Base-by-base conservation (phyloP, 208 protist genomes). In the Trichomonas vaginalis region DNA sequence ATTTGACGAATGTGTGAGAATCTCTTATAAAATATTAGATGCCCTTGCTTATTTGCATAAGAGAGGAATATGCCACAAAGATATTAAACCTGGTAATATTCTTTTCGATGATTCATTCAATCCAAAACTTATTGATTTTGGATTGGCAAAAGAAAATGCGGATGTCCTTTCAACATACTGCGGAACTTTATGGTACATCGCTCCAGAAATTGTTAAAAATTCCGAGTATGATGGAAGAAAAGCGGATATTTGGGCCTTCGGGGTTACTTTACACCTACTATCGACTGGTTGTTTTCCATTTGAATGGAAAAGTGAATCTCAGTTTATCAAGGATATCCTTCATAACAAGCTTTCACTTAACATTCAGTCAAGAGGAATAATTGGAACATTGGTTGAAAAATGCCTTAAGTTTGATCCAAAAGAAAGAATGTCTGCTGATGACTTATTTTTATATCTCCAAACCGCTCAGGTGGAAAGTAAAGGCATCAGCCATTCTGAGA, bases 1-100 rank as follows among this genome's bases (percentile, higher is more conserved):
- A 14, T 46, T 96, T 21, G 97, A 97, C 0, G 98, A 99, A 61
- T 98, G 98, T 48, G 96, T 98, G 17, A 49, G 96, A 27, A 98
- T 99, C 49, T 99, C 99, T 96, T 99, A 99, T 97, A 98, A 99
- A 96, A 98, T 99, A 79, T 98, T 99, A 17, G 98, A 98, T 0
- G 99, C 98, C 32, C 97, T 99, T 0, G 98, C 98, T 3, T 99
- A 99, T 96, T 99, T 98, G 97, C 99, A 99, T 96, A 96, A 40
- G 40, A 96, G 97, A 86, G 95, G 90, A 79, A 96, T 97, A n/a
- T 96, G 97, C 1, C 97, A 97, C 95, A 95, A 97, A 49, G 97
- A 98, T 96, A 88, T 98, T 23, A 98, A 98, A 96, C 98, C 98
- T 9, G 98, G 98, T 95, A 98, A 98, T 82, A 96, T 98, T 39